Evolutionary conservation across 768 basidiomycete species (phyloP).

Genomic region (Kwoniella newhampshirensis): DNA sequence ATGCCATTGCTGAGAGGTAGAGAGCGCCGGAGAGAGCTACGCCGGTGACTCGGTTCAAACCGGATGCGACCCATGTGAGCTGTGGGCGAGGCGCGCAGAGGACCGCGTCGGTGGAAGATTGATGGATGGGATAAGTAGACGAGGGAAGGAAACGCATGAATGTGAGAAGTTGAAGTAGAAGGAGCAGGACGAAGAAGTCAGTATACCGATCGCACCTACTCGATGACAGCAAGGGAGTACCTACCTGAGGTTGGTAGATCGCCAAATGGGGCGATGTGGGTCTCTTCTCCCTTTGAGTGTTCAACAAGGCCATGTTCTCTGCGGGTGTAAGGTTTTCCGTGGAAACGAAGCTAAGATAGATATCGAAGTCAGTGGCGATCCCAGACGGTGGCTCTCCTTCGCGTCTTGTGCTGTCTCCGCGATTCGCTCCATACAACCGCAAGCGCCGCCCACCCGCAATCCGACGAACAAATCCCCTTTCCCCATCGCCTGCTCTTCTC

Average conservation of each 20-base stretch:
- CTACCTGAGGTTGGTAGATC: conserved; percentile 66
- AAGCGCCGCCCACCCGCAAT: no score
- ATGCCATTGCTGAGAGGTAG: conserved; percentile 82
- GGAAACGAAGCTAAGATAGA: conserved; percentile 35
- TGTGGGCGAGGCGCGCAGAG: conserved; percentile 62
- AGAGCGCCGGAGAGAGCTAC: conserved; percentile 70
- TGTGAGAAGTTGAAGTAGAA: not conserved
- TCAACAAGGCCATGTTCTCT: conserved; percentile 63
- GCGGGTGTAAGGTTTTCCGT: conserved; percentile 45
- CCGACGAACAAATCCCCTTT: no score
- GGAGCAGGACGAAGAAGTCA: not conserved
- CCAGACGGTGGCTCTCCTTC: not conserved
- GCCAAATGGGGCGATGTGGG: conserved; percentile 93
- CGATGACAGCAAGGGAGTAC: no score
- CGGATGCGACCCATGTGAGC: conserved; percentile 83
- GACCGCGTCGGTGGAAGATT: not conserved
- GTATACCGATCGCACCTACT: not conserved
- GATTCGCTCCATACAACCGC: no score
- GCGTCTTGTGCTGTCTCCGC: not conserved
- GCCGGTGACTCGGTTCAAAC: conserved; percentile 84
- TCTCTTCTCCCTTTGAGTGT: conserved; percentile 81
- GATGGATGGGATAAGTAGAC: not conserved
- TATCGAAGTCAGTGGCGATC: not conserved
- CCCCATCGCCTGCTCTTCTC: no score
- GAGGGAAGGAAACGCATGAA: not conserved